Evolutionary conservation across 108 stramenopile species (phyloP).

Genomic region (Chaetoceros tenuissimus): DNA sequence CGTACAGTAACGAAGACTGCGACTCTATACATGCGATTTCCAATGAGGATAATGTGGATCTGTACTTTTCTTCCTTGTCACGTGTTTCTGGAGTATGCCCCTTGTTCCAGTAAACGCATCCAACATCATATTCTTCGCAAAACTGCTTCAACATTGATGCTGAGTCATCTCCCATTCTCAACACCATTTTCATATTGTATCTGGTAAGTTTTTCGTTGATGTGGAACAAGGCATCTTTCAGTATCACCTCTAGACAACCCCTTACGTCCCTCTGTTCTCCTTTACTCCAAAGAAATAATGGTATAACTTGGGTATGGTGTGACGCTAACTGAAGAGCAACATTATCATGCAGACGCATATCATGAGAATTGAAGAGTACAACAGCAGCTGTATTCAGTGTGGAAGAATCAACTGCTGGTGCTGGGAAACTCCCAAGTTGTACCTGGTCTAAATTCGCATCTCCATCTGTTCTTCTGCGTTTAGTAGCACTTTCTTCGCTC

Average conservation of each 20-base stretch:
- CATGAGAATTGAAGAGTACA: conserved; percentile 30
- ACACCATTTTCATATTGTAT: conserved; percentile 16
- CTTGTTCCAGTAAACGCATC: conserved; percentile 26
- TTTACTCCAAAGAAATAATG: conserved; percentile 25
- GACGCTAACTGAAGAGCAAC: conserved; percentile 16
- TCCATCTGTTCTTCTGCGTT: no score
- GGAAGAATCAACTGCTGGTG: no score
- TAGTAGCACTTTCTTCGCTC: no score
- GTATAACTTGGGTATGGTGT: conserved; percentile 12
- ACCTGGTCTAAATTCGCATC: no score
- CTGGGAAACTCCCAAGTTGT: no score
- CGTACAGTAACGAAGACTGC: conserved; percentile 27
- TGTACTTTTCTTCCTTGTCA: not conserved
- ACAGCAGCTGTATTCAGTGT: conserved; percentile 2
- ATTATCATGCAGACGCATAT: conserved; percentile 34
- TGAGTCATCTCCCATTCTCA: conserved; percentile 11
- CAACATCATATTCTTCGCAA: conserved; percentile 6
- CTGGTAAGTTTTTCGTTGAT: conserved; percentile 10
- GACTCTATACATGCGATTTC: not conserved
- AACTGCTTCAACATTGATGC: conserved; percentile 5
- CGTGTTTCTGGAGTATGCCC: conserved; percentile 22
- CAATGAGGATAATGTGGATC: not conserved
- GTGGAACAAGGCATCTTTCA: conserved; percentile 23
- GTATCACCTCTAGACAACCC: conserved; percentile 21
- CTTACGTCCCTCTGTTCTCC: conserved; percentile 19